Conservation (phyloP, 257 asterid genomes). For the Voacanga thouarsii region DNA sequence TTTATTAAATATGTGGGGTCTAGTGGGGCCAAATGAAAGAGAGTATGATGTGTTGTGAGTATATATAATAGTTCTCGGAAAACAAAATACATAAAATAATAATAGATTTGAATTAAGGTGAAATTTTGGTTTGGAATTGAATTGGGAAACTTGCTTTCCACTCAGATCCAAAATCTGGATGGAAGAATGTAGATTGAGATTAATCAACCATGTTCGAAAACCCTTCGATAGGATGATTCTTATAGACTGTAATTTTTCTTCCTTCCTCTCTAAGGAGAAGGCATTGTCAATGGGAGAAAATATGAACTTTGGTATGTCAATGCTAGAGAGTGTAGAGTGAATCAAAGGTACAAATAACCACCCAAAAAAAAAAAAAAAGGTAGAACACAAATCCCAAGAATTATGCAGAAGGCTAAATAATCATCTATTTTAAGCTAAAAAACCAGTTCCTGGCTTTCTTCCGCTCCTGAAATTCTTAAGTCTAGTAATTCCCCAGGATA, state of each 20-base stretch:
- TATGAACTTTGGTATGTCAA: background rate
- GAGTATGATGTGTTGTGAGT: too few relatives aligned
- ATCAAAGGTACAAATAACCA: too few relatives aligned
- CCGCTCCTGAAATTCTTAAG: slow-evolving; percentile 3
- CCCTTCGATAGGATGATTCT: background rate
- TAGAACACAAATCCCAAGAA: background rate
- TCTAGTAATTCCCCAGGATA: background rate
- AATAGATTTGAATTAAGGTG: too few relatives aligned
- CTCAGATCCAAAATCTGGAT: background rate
- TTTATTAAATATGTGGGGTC: too few relatives aligned
- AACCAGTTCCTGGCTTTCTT: background rate
- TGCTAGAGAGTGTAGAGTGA: background rate
- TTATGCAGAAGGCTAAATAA: slow-evolving; percentile 1
- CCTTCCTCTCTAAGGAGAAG: background rate
- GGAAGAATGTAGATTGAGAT: background rate
- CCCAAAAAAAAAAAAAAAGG: too few relatives aligned
- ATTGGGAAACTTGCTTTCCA: too few relatives aligned
- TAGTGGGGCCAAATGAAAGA: too few relatives aligned
- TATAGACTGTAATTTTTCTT: background rate
- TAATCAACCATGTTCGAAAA: background rate
- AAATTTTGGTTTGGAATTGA: too few relatives aligned
- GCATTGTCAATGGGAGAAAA: background rate
- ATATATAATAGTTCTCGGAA: too few relatives aligned
- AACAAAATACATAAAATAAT: too few relatives aligned
- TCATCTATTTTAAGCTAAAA: background rate